Conservation (phyloP, 139 green algal species). For the Tetradesmus obliquus region DNA sequence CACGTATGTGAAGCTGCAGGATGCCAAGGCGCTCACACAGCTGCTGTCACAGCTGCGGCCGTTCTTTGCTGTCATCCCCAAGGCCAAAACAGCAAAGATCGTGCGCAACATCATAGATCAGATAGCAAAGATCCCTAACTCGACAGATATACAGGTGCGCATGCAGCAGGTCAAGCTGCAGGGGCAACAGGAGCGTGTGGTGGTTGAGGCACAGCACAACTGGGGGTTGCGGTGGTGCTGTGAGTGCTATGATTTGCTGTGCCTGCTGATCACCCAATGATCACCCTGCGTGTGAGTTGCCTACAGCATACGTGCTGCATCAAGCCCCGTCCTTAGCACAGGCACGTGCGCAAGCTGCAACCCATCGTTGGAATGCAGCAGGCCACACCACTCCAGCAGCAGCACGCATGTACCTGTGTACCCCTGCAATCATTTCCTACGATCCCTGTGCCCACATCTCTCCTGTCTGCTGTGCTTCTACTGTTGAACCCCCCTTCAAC, state of each 20-base stretch:
- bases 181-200: background rate
- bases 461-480: background rate
- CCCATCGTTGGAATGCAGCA: background rate
- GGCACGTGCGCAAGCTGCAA: no score
- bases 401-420: background rate
- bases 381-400: background rate
- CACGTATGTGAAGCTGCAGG: constrained; percentile 76
- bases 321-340: no score
- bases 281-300: no score
- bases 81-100: constrained; percentile 99
- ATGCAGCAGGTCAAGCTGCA: background rate
- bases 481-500: background rate
- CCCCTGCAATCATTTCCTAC: background rate
- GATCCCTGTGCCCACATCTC: background rate
- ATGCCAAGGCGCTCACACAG: constrained; percentile 74
- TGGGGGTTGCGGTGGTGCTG: background rate
- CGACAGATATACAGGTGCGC: constrained; percentile 87
- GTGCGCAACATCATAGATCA: constrained; percentile 95
- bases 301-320: no score
- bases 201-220: background rate
- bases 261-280: background rate
- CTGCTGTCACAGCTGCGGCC: constrained; percentile 90
- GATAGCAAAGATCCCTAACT: constrained; percentile 90
- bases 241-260: background rate
- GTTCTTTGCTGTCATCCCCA: constrained; percentile 92